Percentiles rank a stretch among this genome's conserved stretches.
Evolutionary conservation across 164 flowering plant genomes (phyloP).

Genomic region (Warburgia ugandensis): DNA sequence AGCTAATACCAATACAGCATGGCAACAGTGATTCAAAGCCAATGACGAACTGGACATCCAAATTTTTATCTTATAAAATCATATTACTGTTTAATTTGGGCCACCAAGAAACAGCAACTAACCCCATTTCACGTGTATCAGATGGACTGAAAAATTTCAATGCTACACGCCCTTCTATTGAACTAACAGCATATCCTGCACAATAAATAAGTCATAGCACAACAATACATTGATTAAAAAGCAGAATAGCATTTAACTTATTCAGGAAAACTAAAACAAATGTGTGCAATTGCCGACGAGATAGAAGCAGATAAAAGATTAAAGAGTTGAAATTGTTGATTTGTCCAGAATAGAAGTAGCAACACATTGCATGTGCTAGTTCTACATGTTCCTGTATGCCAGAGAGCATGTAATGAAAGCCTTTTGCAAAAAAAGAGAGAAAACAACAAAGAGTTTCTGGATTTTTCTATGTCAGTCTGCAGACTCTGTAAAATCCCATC

Average conservation of each 20-base stretch:
- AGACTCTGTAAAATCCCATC: too few species aligned
- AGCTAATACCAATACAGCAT: neutral
- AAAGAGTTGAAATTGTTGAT: neutral
- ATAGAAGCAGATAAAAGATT: neutral
- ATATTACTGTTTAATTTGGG: neutral
- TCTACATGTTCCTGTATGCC: too few species aligned
- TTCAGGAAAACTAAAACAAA: neutral
- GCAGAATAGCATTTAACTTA: too few species aligned
- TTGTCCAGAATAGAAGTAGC: neutral
- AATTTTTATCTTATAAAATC: neutral
- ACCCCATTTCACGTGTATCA: slow-evolving; percentile 43
- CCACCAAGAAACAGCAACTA: slow-evolving; percentile 11
- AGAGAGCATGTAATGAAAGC: too few species aligned
- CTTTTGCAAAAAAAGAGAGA: too few species aligned
- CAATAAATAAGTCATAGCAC: neutral
- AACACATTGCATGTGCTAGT: neutral
- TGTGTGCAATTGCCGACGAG: too few species aligned
- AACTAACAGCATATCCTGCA: slow-evolving; percentile 79
- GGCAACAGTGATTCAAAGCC: slow-evolving; percentile 1
- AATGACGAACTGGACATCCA: neutral
- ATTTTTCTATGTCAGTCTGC: too few species aligned
- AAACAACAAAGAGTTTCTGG: too few species aligned
- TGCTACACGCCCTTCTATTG: slow-evolving; percentile 73
- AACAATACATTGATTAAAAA: too few species aligned
- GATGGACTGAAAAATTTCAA: slow-evolving; percentile 33